These are phyloP conservation scores for Eremothecium sinecaudum DNA, from an alignment of 1,139 yeast species.

Conservation along the genomic window DNA sequence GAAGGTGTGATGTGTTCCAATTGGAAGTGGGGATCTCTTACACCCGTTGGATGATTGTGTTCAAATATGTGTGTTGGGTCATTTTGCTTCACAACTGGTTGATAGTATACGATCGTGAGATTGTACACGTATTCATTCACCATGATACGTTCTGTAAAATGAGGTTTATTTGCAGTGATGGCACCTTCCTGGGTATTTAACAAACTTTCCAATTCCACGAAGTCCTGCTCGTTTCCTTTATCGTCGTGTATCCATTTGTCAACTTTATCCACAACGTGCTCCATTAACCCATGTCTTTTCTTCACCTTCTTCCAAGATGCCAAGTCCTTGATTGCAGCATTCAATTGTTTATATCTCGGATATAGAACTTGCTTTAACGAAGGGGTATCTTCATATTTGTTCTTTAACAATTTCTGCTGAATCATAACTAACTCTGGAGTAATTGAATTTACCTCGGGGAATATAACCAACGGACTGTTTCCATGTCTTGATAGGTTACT, in stretches of 20 bases:
- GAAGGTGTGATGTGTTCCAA: conserved; percentile 40
- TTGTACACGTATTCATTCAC: conserved; percentile 36
- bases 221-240: conserved; percentile 1
- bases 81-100: conserved; percentile 16
- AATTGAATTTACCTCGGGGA: conserved; percentile 68
- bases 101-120: conserved; percentile 40
- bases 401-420: conserved; percentile 38
- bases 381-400: conserved; percentile 46
- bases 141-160: conserved; percentile 10
- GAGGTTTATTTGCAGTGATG: background rate
- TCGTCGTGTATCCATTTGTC: conserved; percentile 21
- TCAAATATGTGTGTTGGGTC: conserved; percentile 6
- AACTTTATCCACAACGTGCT: conserved; percentile 19
- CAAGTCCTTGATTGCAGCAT: conserved; percentile 43
- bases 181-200: background rate
- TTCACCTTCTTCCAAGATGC: conserved; percentile 35
- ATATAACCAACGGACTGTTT: conserved; percentile 34
- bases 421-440: conserved; percentile 38
- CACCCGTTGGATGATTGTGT: conserved; percentile 10
- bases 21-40: conserved; percentile 16
- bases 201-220: conserved; percentile 2
- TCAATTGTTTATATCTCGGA: conserved; percentile 45
- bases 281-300: conserved; percentile 12
- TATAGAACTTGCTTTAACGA: conserved; percentile 46
- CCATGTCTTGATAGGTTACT: conserved; percentile 12